Evolutionary conservation across 768 basidiomycete genomes (phyloP), one percentile per base, ranked within the genome.

Genomic region (Lactifluus piperatus): DNA sequence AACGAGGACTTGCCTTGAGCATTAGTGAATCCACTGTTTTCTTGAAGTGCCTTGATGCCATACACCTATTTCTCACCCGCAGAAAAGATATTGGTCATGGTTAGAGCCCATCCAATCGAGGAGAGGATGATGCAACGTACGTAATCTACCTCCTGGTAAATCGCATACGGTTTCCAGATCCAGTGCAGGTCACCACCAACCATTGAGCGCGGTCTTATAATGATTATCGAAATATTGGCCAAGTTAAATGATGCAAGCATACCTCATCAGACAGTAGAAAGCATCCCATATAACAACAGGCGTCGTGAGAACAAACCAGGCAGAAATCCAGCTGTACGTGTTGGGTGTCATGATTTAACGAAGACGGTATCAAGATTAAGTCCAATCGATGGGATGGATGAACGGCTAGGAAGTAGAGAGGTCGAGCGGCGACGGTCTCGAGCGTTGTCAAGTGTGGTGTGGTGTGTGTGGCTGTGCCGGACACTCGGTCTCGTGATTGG

Each of bases 181-280:
- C 91, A 94, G 65, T 93, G 88, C 47, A 94, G 75, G 71, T 94
- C 91, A 2, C 93, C 93, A 0, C 89, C 91, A 64, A 74, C 74
- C 84, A 94, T 89, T 4, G 91, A 93, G 22, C 91, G 80, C 20
- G 92, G 92, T 37, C 91, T 91, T 59, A 27, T 5, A 27, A 49
- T 20, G 54, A 54, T 5, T 1, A 18, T 6, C 47, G 43, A 60
- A 27, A 52, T 45, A 5, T 30, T 30, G 7, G 20, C 30, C 49
- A 13, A 39, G 56, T 58, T n/a, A 41, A 65, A 71, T 74, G 72
- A 37, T 2, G 24, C 10, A 24, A 22, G 27, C 80, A 60, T 62
- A 88, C 90, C 90, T 78, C 77, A 87, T 78, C 58, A 91, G 82
- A 67, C 88, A 90, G 69, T 88, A 93, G n/a, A 77, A 75, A 1